Evolutionary conservation across 345 rosid genomes (phyloP), one percentile per base, ranked within the genome.

Genomic region (Aquilaria yunnanensis): DNA sequence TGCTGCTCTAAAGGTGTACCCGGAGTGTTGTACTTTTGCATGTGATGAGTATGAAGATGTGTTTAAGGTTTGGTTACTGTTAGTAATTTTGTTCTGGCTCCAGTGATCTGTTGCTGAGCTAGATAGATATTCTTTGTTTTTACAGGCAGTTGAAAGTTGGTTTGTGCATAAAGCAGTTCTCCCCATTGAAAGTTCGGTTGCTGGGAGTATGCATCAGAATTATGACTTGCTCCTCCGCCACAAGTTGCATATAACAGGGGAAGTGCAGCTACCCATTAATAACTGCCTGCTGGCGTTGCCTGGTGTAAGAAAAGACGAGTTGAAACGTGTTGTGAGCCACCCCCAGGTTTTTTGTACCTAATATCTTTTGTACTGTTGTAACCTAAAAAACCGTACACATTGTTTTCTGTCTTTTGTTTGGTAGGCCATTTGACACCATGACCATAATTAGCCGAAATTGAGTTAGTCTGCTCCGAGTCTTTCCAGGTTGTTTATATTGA

Each of bases 111-210:
- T 48, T 33, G 10, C 2, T 61, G 56, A 34, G 43, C 43, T 62
- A 32, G 10, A 65, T 62, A 32, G 10, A 65, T 29, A 10, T 64
- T 34, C 56, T 12, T 56, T 54, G 66, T 34, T 52, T 78, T 60
- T 66, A 60, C 81, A 94, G 97, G 97, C 99, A 57, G 99, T 90
- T 76, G 99, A 90, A 69, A 80, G 82, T 51, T 90, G 96, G 92
- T 72, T 90, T 67, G 97, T 90, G 72, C 91, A 94, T 65, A 94
- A 83, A 74, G 99, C 97, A 53, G 84, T 94, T 69, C 76, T 94
- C 59, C 97, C 97, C 3, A 88, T 94, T 1, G 99, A 94, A 75
- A 91, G 81, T 72, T 94, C 97, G 54, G 76, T 88, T 13, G 96
- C 87, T 64, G 99, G 99, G 51, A 91, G 99, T 74, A 84, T 90